Conservation (phyloP, 768 basidiomycete genomes). For the Leccinum truebloodii region DNA sequence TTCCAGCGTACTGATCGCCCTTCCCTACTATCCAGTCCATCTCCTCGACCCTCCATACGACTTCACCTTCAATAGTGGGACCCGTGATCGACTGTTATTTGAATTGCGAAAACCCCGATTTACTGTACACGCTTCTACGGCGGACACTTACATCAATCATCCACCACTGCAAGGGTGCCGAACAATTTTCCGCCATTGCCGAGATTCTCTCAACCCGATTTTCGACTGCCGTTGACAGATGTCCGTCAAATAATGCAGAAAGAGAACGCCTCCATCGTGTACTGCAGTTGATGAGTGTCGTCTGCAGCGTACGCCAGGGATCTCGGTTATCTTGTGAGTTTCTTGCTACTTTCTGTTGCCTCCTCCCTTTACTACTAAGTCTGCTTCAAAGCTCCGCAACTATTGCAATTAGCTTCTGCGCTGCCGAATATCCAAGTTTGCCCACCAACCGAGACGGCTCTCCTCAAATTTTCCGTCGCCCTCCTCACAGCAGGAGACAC, state of each 20-base stretch:
- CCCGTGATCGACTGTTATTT: constrained; percentile 61
- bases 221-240: constrained; percentile 13
- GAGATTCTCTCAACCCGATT: constrained; percentile 53
- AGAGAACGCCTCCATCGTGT: constrained; percentile 49
- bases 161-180: constrained; percentile 76
- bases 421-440: constrained; percentile 31
- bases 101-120: constrained; percentile 37
- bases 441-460: constrained; percentile 29
- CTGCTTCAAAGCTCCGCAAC: constrained; percentile 35
- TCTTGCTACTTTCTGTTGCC: constrained; percentile 7
- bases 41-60: constrained; percentile 79
- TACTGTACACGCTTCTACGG: constrained; percentile 58
- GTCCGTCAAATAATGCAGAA: constrained; percentile 8
- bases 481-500: constrained; percentile 45
- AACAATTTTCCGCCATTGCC: constrained; percentile 59
- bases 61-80: constrained; percentile 60
- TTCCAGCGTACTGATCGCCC: not conserved
- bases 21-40: constrained; percentile 54
- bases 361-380: not conserved
- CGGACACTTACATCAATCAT: constrained; percentile 77
- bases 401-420: constrained; percentile 36
- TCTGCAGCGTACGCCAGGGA: constrained; percentile 68
- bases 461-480: constrained; percentile 8
- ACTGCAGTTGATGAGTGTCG: constrained; percentile 56
- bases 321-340: constrained; percentile 61